Evolutionary conservation across 805 yeast genomes (phyloP).

Genomic region (Zygoascus flipseniorum): DNA sequence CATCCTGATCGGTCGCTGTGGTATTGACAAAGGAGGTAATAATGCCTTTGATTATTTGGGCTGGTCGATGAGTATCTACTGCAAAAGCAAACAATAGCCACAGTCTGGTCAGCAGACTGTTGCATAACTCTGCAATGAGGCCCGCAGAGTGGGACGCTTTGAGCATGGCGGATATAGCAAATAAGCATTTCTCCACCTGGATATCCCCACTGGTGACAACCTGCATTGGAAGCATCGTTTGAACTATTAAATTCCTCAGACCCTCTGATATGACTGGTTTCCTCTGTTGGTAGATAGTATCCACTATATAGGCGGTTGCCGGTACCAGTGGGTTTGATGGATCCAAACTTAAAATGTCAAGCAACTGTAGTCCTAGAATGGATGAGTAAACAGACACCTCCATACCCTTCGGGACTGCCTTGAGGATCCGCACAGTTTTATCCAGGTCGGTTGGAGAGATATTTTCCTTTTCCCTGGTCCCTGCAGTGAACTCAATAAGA

Average conservation of each 20-base stretch:
- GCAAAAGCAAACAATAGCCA: slow-evolving; percentile 20
- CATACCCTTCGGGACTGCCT: slow-evolving; percentile 51
- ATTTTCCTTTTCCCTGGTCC: slow-evolving; percentile 65
- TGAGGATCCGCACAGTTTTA: slow-evolving; percentile 53
- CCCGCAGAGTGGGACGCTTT: not conserved
- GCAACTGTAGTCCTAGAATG: slow-evolving; percentile 56
- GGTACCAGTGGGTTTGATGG: slow-evolving; percentile 45
- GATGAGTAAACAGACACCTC: slow-evolving; percentile 44
- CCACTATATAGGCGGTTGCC: slow-evolving; percentile 45
- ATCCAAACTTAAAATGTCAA: slow-evolving; percentile 41
- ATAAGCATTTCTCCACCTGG: not conserved
- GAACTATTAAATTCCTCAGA: slow-evolving; percentile 30
- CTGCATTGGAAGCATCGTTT: not conserved
- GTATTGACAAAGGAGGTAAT: slow-evolving; percentile 7
- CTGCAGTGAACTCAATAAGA: slow-evolving; percentile 67
- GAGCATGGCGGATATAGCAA: not conserved
- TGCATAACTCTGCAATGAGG: slow-evolving; percentile 6
- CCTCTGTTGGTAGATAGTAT: slow-evolving; percentile 30
- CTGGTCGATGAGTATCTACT: slow-evolving; percentile 12
- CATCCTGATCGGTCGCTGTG: not conserved
- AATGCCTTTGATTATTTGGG: slow-evolving; percentile 5
- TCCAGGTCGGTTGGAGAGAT: slow-evolving; percentile 58
- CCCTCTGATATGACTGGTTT: slow-evolving; percentile 36
- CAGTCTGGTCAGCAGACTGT: slow-evolving; percentile 7
- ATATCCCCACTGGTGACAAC: not conserved